phyloP scores from a whole-genome alignment of 176 grass and related monocot genomes.

The Cymbopogon citratus region DNA sequence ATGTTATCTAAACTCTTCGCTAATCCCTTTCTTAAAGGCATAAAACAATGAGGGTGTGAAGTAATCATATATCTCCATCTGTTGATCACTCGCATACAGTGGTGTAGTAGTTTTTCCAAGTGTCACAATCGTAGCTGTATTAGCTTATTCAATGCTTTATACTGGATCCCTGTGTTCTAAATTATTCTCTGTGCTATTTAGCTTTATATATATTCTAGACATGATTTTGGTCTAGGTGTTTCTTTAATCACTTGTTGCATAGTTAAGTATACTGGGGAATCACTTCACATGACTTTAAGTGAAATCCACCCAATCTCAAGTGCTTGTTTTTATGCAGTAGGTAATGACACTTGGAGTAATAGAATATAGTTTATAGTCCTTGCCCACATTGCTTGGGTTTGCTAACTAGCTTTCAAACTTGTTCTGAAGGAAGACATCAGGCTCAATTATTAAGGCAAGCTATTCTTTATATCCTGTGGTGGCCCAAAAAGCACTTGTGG shows the following conservation, averaged over 20 bases:
- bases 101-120: constrained; percentile 43
- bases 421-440: constrained; percentile 66
- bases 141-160: constrained; percentile 40
- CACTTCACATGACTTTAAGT: constrained; percentile 98
- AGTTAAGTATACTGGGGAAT: constrained; percentile 69
- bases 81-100: constrained; percentile 42
- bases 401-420: constrained; percentile 70
- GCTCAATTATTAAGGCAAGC: constrained; percentile 70
- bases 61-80: constrained; percentile 52
- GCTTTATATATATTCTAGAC: constrained; percentile 65
- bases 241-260: constrained; percentile 49
- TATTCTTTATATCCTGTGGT: constrained; percentile 44
- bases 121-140: constrained; percentile 43
- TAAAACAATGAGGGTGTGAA: constrained; percentile 39
- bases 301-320: constrained; percentile 95
- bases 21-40: constrained; percentile 57
- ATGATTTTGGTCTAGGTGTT: constrained; percentile 59
- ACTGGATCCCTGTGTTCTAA: constrained; percentile 42
- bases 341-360: constrained; percentile 88
- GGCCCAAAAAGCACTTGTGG: constrained; percentile 49
- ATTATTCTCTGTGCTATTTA: constrained; percentile 31
- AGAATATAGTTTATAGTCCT: constrained; percentile 44
- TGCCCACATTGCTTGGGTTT: constrained; percentile 76
- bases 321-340: constrained; percentile 78
- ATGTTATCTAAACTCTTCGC: constrained; percentile 51